phyloP scores from a whole-genome alignment of 2,329 filamentous ascomycete genomes.

The Fusarium robinianum region DNA sequence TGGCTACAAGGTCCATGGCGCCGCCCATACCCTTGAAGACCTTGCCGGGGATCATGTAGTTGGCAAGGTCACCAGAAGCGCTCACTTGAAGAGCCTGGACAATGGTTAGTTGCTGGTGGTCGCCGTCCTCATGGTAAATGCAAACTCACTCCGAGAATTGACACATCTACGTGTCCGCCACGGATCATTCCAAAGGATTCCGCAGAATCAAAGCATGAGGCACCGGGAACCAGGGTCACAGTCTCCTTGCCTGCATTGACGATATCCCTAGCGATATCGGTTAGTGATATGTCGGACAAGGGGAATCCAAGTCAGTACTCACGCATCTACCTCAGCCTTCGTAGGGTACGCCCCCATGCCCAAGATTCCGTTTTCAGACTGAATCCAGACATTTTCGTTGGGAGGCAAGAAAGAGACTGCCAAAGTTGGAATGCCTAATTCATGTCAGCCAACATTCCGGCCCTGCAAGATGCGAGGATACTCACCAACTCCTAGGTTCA shows the following conservation, averaged over 20 bases:
- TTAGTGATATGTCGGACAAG: constrained; percentile 7
- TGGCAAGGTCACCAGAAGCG: constrained; percentile 78
- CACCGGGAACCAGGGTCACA: constrained; percentile 77
- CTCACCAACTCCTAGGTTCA: constrained; percentile 72
- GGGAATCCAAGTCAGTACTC: constrained; percentile 22
- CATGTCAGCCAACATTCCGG: too few relatives aligned
- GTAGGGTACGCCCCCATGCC: constrained; percentile 83
- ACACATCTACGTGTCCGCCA: constrained; percentile 81
- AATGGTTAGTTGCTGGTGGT: constrained; percentile 16
- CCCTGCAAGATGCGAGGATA: too few relatives aligned
- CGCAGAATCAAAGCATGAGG: constrained; percentile 75
- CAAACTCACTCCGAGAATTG: constrained; percentile 68
- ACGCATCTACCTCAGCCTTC: constrained; percentile 70
- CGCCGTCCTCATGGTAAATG: neutral
- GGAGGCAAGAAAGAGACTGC: constrained; percentile 75
- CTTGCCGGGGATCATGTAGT: constrained; percentile 90
- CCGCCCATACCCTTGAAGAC: constrained; percentile 87
- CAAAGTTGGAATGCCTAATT: constrained; percentile 85
- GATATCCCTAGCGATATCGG: constrained; percentile 59
- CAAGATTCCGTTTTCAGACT: constrained; percentile 84
- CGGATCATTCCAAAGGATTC: constrained; percentile 90
- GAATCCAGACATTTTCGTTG: constrained; percentile 75
- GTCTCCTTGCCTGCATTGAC: constrained; percentile 91
- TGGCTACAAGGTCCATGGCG: constrained; percentile 74
- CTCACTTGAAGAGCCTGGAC: constrained; percentile 72